Evolutionary conservation across 805 yeast genomes (phyloP).

Genomic region (Pichia kluyveri): DNA sequence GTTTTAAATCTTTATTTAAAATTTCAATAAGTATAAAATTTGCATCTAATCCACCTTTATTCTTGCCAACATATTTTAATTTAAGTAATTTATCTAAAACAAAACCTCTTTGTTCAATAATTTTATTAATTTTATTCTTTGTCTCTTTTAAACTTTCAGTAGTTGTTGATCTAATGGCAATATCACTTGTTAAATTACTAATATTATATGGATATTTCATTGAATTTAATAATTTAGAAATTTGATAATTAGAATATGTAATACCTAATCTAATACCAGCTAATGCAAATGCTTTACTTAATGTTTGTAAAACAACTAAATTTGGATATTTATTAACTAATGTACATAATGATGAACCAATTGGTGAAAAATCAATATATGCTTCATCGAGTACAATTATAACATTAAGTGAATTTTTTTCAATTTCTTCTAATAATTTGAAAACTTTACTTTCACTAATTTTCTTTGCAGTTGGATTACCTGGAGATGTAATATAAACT

Average conservation of each 20-base stretch:
- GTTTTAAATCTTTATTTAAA: slow-evolving; percentile 49
- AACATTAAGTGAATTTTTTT: slow-evolving; percentile 53
- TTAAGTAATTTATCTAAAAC: slow-evolving; percentile 46
- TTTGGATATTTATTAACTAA: slow-evolving; percentile 76
- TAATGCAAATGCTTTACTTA: slow-evolving; percentile 91
- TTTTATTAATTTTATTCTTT: slow-evolving; percentile 41
- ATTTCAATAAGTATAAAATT: slow-evolving; percentile 76
- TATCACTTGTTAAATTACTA: slow-evolving; percentile 65
- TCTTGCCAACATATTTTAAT: slow-evolving; percentile 57
- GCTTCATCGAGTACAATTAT: slow-evolving; percentile 90
- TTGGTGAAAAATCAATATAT: slow-evolving; percentile 73
- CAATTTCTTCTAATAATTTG: slow-evolving; percentile 31
- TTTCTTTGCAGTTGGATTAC: slow-evolving; percentile 84
- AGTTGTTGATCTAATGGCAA: slow-evolving; percentile 68
- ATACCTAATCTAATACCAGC: slow-evolving; percentile 92
- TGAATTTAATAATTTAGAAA: slow-evolving; percentile 67
- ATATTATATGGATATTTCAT: slow-evolving; percentile 96
- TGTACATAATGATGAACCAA: slow-evolving; percentile 64
- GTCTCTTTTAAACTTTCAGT: slow-evolving; percentile 48
- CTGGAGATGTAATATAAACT: slow-evolving; percentile 87
- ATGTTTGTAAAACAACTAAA: slow-evolving; percentile 80
- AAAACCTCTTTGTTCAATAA: slow-evolving; percentile 45
- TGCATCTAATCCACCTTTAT: slow-evolving; percentile 79
- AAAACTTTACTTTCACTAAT: slow-evolving; percentile 42
- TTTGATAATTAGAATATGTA: slow-evolving; percentile 52